phyloP scores from a whole-genome alignment of 2,329 filamentous ascomycete genomes.

The Didymella pinodella region DNA sequence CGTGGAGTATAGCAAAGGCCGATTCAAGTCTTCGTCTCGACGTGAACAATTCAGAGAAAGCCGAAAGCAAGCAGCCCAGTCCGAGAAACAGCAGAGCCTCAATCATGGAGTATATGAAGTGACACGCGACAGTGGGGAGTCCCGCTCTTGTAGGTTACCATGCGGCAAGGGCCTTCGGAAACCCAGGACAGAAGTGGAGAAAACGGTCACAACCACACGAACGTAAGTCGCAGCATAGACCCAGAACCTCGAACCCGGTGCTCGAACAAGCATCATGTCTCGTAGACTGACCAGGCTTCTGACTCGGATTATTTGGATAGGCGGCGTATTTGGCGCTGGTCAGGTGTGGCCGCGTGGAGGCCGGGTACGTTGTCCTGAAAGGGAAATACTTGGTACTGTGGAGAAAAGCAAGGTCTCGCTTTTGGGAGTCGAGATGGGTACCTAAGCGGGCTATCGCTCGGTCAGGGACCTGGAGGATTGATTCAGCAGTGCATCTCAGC shows the following conservation, averaged over 20 bases:
- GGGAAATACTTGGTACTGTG: slow-evolving; percentile 18
- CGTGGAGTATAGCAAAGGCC: not conserved
- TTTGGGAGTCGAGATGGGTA: not conserved
- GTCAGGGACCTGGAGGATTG: not conserved
- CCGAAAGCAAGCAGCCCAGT: slow-evolving; percentile 9
- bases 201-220: slow-evolving; percentile 14
- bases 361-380: slow-evolving; percentile 19
- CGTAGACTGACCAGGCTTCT: not conserved
- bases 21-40: not conserved
- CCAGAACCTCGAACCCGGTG: slow-evolving; percentile 2
- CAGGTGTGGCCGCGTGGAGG: not conserved
- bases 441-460: not conserved
- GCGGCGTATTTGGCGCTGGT: not conserved
- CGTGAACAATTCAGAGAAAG: slow-evolving; percentile 6
- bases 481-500: not conserved
- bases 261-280: slow-evolving; percentile 11
- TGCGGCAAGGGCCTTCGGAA: slow-evolving; percentile 11
- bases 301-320: not conserved
- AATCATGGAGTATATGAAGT: slow-evolving; percentile 1
- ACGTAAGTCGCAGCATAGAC: not conserved
- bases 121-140: slow-evolving; percentile 14
- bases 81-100: slow-evolving; percentile 5
- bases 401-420: not conserved
- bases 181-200: slow-evolving; percentile 20
- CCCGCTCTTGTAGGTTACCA: slow-evolving; percentile 13